Evolutionary conservation across 1,284 basidiomycete species (phyloP), one percentile per base, ranked within the genome.

Genomic region (Marasmius tenuissimus): DNA sequence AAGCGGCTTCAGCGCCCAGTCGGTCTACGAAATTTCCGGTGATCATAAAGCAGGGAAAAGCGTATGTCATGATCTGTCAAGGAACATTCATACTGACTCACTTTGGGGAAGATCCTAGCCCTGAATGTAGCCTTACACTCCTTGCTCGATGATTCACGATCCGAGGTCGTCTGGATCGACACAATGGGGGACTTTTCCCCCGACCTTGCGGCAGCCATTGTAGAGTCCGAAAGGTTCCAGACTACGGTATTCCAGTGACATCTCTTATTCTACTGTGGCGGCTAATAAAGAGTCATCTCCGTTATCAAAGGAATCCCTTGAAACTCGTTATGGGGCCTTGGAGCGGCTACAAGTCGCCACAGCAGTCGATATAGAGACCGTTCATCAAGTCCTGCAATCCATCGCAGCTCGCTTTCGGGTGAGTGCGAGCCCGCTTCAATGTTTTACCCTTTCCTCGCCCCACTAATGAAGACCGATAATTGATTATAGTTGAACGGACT

Each of bases 11-110:
- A 77, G 77, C 33, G 71, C 76, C 3, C 73, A 79, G 42, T 77
- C 77, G 22, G 76, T 91, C 14, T 74, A 89, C 52, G 89, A 92
- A 68, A 76, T 92, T 18, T 85, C 88, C 18, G 90, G 90, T 9
- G 81, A 85, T 27, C 78, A 73, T 68, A 78, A 78, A 9, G 82
- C 85, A 16, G 88, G 87, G 50, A 91, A 90, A 77, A 85, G 86
- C 60, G 90, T 91, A 70, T 61, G 85, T 63, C n/a, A 20, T 40
- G 62, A 59, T 38, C 58, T 45, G 51, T n/a, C 59, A 50, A 10
- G 8, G 61, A 10, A 20, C 18, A 9, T 39, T 49, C 37, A 51
- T 42, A 56, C 53, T 52, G 47, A 49, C 40, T 6, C 22, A 38
- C 38, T 59, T 38, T 22, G 39, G 42, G 34, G 18, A 61, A 91